phyloP scores from a whole-genome alignment of 345 rosid species.

The Eucalyptus cloeziana region DNA sequence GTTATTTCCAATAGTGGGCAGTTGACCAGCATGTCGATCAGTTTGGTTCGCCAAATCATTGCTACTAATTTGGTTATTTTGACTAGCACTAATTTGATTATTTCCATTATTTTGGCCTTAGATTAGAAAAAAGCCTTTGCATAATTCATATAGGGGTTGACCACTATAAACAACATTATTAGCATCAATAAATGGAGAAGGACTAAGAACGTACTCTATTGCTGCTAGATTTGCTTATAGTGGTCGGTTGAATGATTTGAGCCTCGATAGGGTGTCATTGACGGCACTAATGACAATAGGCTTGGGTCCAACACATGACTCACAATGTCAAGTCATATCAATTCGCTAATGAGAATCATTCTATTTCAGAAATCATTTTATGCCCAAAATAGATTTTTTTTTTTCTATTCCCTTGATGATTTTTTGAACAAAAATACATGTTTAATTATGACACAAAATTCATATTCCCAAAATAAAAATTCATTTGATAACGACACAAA shows the following conservation, averaged over 20 bases:
- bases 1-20: too few relatives aligned
- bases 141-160: not conserved
- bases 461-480: rapidly evolving
- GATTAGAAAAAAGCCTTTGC: not conserved
- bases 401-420: too few relatives aligned
- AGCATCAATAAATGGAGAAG: not conserved
- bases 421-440: too few relatives aligned
- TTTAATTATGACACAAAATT: too few relatives aligned
- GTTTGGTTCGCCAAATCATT: too few relatives aligned
- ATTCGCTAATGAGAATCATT: too few relatives aligned
- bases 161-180: not conserved
- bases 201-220: not conserved
- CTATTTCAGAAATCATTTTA: too few relatives aligned
- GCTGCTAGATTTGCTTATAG: not conserved
- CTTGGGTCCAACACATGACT: not conserved
- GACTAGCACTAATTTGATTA: not conserved
- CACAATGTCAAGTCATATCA: not conserved
- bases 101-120: not conserved
- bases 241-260: not conserved
- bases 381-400: too few relatives aligned
- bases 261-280: not conserved
- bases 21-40: too few relatives aligned
- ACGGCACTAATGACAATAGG: too few relatives aligned
- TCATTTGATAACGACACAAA: too few relatives aligned
- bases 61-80: too few relatives aligned